Evolutionary conservation across 352 stramenopile species (phyloP), one percentile per base, ranked within the genome.

Genomic region (Phytophthora podocarpi): DNA sequence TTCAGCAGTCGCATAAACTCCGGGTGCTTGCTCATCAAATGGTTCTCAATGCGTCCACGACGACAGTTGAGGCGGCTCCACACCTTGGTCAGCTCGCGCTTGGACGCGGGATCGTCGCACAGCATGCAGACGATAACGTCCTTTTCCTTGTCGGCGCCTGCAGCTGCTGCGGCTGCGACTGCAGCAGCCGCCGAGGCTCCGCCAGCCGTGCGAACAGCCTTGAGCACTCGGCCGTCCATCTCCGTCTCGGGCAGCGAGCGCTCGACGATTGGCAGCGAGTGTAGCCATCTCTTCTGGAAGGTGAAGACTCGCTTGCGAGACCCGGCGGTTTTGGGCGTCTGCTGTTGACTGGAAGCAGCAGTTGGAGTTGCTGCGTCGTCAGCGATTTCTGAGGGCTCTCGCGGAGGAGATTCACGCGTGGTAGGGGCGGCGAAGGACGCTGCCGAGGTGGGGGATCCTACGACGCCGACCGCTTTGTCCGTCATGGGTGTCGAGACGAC

Each of bases 1-100:
- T 88, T 88, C 36, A 92, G 72, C 45, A 92, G 53, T 39, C 85
- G 61, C 83, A 92, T 92, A 52, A 90, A 90, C 59, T 92, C 80
- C 4, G 83, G 83, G 52, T 92, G 83, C 43, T 92, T 92, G 56
- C 81, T 92, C 69, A 80, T 77, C 42, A 92, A 58, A 36, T 92
- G 83, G 52, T 88, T 92, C 67, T 92, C 83, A 40, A 92, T 92
- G 23, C 83, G 78, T 1, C 83, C 83, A 23, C 83, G 83, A 5
- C 83, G 83, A 37, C 80, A 90, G 56, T 92, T 92, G 20, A 85
- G 35, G 15, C 81, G 83, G 31, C 74, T 89, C 83, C 83, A 92
- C n/a, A 90, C 67, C 59, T 89, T 89, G 20, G 74, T 82, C 9
- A 74, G 51, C 51, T 90, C 76, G 10, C 78, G 80, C 46, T 72